phyloP scores from a whole-genome alignment of 768 basidiomycete species.

The Pulveroboletus sp. region DNA sequence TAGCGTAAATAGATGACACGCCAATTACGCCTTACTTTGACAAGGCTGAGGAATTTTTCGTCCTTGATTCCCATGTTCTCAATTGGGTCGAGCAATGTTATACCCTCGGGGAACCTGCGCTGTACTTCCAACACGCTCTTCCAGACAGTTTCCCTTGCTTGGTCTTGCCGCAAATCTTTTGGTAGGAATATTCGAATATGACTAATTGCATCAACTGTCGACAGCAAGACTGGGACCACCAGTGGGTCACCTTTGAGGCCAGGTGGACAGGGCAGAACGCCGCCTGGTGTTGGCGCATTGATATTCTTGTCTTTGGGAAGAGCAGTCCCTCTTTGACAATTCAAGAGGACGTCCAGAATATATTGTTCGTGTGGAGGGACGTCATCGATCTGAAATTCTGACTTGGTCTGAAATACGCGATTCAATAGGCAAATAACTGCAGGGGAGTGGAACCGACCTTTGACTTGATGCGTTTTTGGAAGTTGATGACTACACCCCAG shows the following conservation, averaged over 20 bases:
- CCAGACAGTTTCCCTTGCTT: constrained; percentile 79
- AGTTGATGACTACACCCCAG: constrained; percentile 95
- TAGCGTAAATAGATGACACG: not conserved
- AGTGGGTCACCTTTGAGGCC: constrained; percentile 78
- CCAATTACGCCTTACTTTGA: constrained; percentile 55
- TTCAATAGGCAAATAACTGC: too few relatives aligned
- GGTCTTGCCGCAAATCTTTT: constrained; percentile 80
- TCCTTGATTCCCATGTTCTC: constrained; percentile 96
- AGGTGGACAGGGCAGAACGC: constrained; percentile 70
- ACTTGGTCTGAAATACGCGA: constrained; percentile 51
- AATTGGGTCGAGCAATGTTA: constrained; percentile 85
- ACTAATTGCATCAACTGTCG: constrained; percentile 83
- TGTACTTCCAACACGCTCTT: constrained; percentile 92
- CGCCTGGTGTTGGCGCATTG: constrained; percentile 57
- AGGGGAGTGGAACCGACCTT: constrained; percentile 50
- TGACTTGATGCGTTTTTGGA: constrained; percentile 79
- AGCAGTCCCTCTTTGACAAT: constrained; percentile 63
- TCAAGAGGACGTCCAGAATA: constrained; percentile 87
- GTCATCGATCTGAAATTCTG: constrained; percentile 65
- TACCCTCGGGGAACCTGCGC: constrained; percentile 82
- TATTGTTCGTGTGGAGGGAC: constrained; percentile 86
- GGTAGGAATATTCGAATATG: constrained; percentile 85
- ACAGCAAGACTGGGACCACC: constrained; percentile 84
- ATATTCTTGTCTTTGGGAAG: constrained; percentile 58
- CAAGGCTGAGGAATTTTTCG: constrained; percentile 83